Evolutionary conservation across 176 grass and related monocot genomes (phyloP).

Genomic region (Oryza brachyantha): DNA sequence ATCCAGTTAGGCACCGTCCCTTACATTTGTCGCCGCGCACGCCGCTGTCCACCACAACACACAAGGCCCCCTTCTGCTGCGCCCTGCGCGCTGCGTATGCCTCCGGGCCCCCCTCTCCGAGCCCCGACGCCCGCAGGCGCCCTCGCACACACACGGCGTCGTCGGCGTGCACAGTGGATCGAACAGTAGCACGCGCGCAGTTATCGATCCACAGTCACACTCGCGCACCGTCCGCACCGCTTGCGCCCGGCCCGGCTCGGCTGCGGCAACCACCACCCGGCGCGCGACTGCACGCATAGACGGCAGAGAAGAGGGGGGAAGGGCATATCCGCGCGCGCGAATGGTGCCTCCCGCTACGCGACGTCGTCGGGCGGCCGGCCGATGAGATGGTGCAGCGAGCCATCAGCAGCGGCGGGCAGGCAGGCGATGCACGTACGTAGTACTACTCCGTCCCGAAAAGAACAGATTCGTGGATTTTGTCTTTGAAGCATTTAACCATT

Average conservation of each 20-base stretch:
- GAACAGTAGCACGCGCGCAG: neutral
- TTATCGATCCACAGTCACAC: too few relatives aligned
- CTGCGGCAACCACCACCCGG: neutral
- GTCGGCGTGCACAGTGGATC: neutral
- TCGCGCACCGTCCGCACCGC: too few relatives aligned
- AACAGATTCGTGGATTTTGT: too few relatives aligned
- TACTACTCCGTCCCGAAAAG: too few relatives aligned
- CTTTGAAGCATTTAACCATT: too few relatives aligned
- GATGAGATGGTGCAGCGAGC: neutral
- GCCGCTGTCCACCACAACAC: neutral
- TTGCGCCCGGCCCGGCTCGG: too few relatives aligned
- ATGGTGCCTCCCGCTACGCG: conserved; percentile 12
- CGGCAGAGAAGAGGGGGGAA: too few relatives aligned
- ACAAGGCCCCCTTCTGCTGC: too few relatives aligned
- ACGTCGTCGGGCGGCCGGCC: neutral
- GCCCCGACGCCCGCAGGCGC: neutral
- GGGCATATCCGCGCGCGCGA: neutral
- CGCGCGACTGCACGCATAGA: too few relatives aligned
- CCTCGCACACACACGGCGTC: too few relatives aligned
- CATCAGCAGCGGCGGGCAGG: too few relatives aligned
- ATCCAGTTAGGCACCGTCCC: neutral
- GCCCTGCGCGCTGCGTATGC: neutral
- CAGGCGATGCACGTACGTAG: neutral
- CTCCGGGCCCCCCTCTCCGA: neutral
- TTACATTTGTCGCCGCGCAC: neutral